A percentile compares a stretch with the other conserved stretches of the same genome.
Evolutionary conservation across 176 grass and related monocot genomes (phyloP).

Genomic region (Triticum dicoccoides): DNA sequence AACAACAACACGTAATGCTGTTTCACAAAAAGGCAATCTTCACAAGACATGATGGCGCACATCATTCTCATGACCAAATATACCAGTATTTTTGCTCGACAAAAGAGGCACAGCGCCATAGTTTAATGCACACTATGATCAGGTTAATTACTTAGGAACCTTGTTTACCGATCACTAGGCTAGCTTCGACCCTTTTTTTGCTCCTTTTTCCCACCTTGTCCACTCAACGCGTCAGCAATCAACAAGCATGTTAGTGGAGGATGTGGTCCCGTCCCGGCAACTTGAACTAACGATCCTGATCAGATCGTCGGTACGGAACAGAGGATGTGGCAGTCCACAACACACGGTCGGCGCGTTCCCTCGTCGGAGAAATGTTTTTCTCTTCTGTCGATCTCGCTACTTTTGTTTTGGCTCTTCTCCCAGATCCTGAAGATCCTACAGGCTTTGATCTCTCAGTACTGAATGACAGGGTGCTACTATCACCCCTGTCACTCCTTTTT

Average conservation of each 20-base stretch:
- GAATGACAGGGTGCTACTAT: no score
- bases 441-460: no score
- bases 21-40: no score
- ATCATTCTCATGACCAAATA: constrained; percentile 6
- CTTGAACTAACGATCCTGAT: constrained; percentile 28
- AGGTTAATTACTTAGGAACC: neutral
- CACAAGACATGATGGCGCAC: neutral
- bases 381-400: neutral
- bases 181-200: neutral
- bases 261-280: neutral
- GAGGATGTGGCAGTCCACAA: constrained; percentile 8
- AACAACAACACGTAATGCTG: neutral
- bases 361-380: neutral
- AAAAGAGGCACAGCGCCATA: neutral
- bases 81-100: neutral
- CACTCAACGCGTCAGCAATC: neutral
- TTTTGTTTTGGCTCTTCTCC: neutral
- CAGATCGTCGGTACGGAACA: constrained; percentile 33
- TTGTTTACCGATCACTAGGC: neutral
- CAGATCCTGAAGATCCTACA: no score
- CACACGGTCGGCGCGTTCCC: constrained; percentile 19
- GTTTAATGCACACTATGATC: neutral
- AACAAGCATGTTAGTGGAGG: neutral
- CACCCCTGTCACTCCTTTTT: no score
- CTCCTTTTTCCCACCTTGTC: no score